Percentiles rank a stretch among this genome's conserved stretches.
These are phyloP conservation scores for Penicillium tannophilum DNA, from an alignment of 495 filamentous ascomycete genomes.

Conservation along the genomic window DNA sequence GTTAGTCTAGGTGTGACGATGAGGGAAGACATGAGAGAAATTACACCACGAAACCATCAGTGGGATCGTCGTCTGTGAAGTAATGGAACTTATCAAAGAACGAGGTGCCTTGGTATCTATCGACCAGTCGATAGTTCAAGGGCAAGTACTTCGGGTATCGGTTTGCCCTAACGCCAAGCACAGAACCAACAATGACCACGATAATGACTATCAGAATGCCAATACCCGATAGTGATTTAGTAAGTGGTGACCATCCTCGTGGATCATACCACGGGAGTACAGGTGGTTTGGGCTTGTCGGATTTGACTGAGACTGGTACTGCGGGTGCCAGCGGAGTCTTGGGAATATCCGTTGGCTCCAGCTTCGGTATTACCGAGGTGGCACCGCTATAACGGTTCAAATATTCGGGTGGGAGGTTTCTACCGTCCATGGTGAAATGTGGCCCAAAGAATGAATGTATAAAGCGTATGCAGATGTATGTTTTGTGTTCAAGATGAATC, in stretches of 20 bases:
- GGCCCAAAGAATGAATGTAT: background rate
- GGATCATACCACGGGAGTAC: slow-evolving; percentile 48
- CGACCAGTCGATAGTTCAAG: slow-evolving; percentile 51
- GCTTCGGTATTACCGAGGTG: slow-evolving; percentile 21
- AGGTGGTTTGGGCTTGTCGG: background rate
- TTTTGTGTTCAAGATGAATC: background rate
- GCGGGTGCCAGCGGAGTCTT: slow-evolving; percentile 15
- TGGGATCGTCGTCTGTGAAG: slow-evolving; percentile 54
- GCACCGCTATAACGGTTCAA: slow-evolving; percentile 27
- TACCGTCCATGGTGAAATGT: slow-evolving; percentile 22
- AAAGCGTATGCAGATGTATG: background rate
- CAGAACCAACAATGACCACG: slow-evolving; percentile 55
- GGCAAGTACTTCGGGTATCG: slow-evolving; percentile 56
- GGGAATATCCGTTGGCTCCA: slow-evolving; percentile 21
- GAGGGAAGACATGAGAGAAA: slow-evolving; percentile 2
- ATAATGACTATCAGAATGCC: slow-evolving; percentile 46
- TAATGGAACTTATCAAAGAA: slow-evolving; percentile 59
- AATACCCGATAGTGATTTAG: slow-evolving; percentile 39
- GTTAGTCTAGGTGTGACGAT: background rate
- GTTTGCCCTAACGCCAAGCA: slow-evolving; percentile 48
- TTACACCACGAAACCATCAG: slow-evolving; percentile 55
- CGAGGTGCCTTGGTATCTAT: slow-evolving; percentile 48
- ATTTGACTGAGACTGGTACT: slow-evolving; percentile 2
- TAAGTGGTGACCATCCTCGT: slow-evolving; percentile 51
- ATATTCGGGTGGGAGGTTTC: slow-evolving; percentile 22